phyloP scores from a whole-genome alignment of 2,329 filamentous ascomycete species.

The Fusarium incarnatum region DNA sequence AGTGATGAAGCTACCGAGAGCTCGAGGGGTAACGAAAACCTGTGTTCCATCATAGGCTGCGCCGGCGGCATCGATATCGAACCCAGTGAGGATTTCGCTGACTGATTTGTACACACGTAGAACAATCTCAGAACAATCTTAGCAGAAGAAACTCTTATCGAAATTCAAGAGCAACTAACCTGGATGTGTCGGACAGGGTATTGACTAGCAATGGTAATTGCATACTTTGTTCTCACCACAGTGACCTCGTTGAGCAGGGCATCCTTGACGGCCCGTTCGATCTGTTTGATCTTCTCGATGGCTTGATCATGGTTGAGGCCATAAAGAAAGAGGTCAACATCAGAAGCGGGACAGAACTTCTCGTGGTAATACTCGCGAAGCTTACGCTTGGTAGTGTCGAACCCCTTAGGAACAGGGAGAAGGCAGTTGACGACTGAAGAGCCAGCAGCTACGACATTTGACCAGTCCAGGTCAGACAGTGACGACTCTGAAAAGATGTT shows the following conservation, averaged over 20 bases:
- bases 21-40: constrained; percentile 82
- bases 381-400: constrained; percentile 70
- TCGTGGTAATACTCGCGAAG: constrained; percentile 83
- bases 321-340: constrained; percentile 89
- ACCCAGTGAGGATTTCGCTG: constrained; percentile 86
- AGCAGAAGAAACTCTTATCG: background rate
- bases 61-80: constrained; percentile 88
- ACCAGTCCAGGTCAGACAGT: constrained; percentile 81
- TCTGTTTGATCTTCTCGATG: constrained; percentile 84
- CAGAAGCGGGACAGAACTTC: constrained; percentile 82
- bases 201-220: constrained; percentile 85
- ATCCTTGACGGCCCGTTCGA: constrained; percentile 80
- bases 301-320: constrained; percentile 81
- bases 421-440: constrained; percentile 84
- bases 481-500: constrained; percentile 84
- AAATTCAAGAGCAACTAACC: constrained; percentile 47
- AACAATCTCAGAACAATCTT: constrained; percentile 70
- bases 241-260: constrained; percentile 85
- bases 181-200: constrained; percentile 86
- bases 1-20: constrained; percentile 81
- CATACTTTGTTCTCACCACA: constrained; percentile 86
- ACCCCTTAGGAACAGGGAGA: constrained; percentile 74
- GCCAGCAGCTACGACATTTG: constrained; percentile 83
- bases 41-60: constrained; percentile 84
- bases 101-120: constrained; percentile 86